phyloP scores from a whole-genome alignment of 2,329 filamentous ascomycete genomes.

The Rhytidhysteron rufulum region DNA sequence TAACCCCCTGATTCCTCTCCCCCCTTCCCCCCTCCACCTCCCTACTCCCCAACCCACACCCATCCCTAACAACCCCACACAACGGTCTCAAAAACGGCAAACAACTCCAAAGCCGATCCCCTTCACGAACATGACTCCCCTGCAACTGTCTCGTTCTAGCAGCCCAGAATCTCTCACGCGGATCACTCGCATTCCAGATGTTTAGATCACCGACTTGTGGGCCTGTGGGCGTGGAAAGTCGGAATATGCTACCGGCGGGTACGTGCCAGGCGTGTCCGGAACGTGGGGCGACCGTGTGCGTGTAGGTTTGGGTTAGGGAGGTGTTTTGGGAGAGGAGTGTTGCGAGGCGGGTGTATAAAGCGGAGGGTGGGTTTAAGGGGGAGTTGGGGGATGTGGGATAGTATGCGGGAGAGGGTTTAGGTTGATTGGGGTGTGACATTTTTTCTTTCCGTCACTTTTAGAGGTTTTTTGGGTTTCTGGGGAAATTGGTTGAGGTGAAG shows the following conservation, averaged over 20 bases:
- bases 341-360: conserved; percentile 24
- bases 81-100: conserved; percentile 74
- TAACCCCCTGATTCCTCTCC: conserved; percentile 51
- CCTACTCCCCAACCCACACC: conserved; percentile 44
- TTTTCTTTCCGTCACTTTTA: too few relatives aligned
- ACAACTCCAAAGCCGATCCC: conserved; percentile 73
- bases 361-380: conserved; percentile 28
- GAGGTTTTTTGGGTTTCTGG: too few relatives aligned
- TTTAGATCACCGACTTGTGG: conserved; percentile 83
- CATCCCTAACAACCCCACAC: conserved; percentile 64
- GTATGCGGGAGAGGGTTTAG: conserved; percentile 29
- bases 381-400: conserved; percentile 28
- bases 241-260: conserved; percentile 63
- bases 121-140: conserved; percentile 66
- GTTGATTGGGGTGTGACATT: not conserved
- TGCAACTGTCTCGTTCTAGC: conserved; percentile 74
- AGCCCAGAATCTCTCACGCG: conserved; percentile 80
- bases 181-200: conserved; percentile 73
- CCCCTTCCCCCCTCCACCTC: conserved; percentile 39
- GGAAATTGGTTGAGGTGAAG: too few relatives aligned
- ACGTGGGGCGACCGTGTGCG: conserved; percentile 61
- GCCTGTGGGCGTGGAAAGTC: conserved; percentile 71
- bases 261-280: conserved; percentile 72
- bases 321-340: conserved; percentile 3
- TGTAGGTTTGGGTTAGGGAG: conserved; percentile 15